Percentiles rank a stretch among this genome's conserved stretches.
Conservation (phyloP, 2,329 filamentous ascomycete genomes). For the Fusarium annulatum region DNA sequence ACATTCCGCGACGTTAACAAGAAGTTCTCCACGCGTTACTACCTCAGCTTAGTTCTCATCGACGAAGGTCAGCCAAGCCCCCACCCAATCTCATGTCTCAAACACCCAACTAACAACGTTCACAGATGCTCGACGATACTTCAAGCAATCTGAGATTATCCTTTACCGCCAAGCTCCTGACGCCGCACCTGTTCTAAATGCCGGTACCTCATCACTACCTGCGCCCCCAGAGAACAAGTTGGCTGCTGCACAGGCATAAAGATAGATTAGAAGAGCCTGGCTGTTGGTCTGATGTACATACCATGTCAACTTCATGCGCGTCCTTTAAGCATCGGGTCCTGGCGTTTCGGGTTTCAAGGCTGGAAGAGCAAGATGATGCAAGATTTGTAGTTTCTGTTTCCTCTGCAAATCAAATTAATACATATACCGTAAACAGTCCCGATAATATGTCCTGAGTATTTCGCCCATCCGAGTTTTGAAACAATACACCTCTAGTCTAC, state of each 20-base stretch:
- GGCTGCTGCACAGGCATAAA: conserved; percentile 49
- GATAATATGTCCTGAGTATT: conserved; percentile 48
- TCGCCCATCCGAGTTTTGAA: conserved; percentile 42
- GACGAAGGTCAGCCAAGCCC: conserved; percentile 77
- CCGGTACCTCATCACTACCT: conserved; percentile 55
- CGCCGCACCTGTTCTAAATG: conserved; percentile 50
- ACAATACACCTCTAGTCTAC: conserved; percentile 43
- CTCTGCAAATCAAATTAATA: conserved; percentile 40
- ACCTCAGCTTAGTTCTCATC: conserved; percentile 93
- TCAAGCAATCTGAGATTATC: conserved; percentile 99
- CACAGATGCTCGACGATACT: conserved; percentile 92
- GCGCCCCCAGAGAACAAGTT: conserved; percentile 60
- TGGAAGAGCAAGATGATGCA: conserved; percentile 40
- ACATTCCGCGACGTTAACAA: conserved; percentile 99
- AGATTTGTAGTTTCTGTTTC: conserved; percentile 37
- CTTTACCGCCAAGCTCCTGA: conserved; percentile 86
- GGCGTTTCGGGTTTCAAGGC: conserved; percentile 52
- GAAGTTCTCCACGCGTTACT: conserved; percentile 98
- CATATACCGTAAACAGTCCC: conserved; percentile 43
- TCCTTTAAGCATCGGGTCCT: conserved; percentile 54
- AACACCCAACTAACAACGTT: conserved; percentile 28
- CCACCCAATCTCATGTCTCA: neutral
- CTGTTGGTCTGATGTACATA: conserved; percentile 36
- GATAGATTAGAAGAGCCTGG: conserved; percentile 5
- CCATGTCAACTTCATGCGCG: conserved; percentile 42